Evolutionary conservation across 2,329 filamentous ascomycete genomes (phyloP).

Genomic region (Sporothrix protearum): DNA sequence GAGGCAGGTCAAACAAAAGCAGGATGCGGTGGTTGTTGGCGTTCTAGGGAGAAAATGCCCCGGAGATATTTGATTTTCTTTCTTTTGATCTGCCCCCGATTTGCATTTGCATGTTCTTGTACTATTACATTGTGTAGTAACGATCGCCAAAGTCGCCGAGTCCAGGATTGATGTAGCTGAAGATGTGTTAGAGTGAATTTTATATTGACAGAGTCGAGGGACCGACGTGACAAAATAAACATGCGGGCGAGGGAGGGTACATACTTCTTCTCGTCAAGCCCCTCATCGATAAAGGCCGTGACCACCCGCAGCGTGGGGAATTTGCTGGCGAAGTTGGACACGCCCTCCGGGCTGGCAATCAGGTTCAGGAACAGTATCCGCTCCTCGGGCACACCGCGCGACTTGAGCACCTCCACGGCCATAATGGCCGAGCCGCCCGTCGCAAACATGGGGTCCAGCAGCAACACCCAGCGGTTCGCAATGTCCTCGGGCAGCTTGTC

Average conservation of each 20-base stretch:
- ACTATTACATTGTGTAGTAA: conserved; percentile 77
- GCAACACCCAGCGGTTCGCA: conserved; percentile 82
- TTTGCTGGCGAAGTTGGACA: conserved; percentile 80
- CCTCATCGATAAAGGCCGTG: conserved; percentile 89
- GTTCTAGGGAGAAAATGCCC: neutral
- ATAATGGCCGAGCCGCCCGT: conserved; percentile 95
- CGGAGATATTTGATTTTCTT: conserved; percentile 1
- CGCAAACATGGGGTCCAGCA: conserved; percentile 98
- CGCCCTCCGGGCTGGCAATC: conserved; percentile 93
- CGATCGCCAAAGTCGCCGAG: conserved; percentile 93
- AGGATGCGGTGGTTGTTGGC: neutral
- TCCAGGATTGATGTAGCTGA: conserved; percentile 89
- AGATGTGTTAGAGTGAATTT: conserved; percentile 32
- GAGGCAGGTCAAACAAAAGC: neutral
- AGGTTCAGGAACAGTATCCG: conserved; percentile 94
- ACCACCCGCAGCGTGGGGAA: conserved; percentile 89
- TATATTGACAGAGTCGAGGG: no score
- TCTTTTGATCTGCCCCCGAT: neutral
- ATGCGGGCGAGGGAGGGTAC: conserved; percentile 20
- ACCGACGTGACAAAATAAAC: neutral
- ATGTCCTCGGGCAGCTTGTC: conserved; percentile 97
- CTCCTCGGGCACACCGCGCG: conserved; percentile 87
- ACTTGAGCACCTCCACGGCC: conserved; percentile 90
- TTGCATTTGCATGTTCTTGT: conserved; percentile 16
- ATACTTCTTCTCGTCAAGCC: conserved; percentile 95